Percentiles rank a stretch among this genome's conserved stretches.
These are phyloP conservation scores for Aquilaria malaccensis DNA, from an alignment of 345 rosid genomes.

Conservation along the genomic window DNA sequence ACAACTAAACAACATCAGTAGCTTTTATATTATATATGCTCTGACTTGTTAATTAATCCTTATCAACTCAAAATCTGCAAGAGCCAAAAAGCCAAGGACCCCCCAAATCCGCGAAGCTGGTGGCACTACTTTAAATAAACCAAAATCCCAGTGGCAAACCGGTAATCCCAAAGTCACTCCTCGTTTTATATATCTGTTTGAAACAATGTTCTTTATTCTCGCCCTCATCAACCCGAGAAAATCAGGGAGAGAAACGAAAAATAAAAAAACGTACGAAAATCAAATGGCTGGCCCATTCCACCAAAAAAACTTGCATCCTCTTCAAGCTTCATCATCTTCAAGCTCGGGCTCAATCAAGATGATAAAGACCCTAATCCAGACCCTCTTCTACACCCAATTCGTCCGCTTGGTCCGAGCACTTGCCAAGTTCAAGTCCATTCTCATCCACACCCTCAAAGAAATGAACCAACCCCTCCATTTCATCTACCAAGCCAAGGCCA, in stretches of 20 bases:
- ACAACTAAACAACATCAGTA: too few relatives aligned
- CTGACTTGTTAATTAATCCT: too few relatives aligned
- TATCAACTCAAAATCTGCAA: too few relatives aligned
- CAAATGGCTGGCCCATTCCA: conserved; percentile 21
- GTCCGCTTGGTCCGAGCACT: conserved; percentile 47
- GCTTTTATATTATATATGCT: too few relatives aligned
- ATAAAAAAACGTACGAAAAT: background rate
- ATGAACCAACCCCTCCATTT: conserved; percentile 25
- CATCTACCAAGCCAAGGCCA: conserved; percentile 28
- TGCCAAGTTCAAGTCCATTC: conserved; percentile 44
- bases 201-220: conserved; percentile 5
- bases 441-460: conserved; percentile 38
- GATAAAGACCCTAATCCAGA: conserved; percentile 59
- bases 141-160: conserved; percentile 30
- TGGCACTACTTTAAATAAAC: conserved; percentile 32
- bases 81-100: background rate
- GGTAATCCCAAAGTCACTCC: conserved; percentile 15
- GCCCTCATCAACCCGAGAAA: background rate
- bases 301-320: conserved; percentile 19
- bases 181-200: conserved; percentile 20
- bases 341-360: conserved; percentile 41
- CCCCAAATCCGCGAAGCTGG: conserved; percentile 25
- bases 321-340: conserved; percentile 36
- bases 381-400: conserved; percentile 46
- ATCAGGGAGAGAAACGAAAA: too few relatives aligned